Percentiles rank a stretch among this genome's conserved stretches.
Evolutionary conservation across 2,329 filamentous ascomycete species (phyloP).

Genomic region (Aspergillus sp.): DNA sequence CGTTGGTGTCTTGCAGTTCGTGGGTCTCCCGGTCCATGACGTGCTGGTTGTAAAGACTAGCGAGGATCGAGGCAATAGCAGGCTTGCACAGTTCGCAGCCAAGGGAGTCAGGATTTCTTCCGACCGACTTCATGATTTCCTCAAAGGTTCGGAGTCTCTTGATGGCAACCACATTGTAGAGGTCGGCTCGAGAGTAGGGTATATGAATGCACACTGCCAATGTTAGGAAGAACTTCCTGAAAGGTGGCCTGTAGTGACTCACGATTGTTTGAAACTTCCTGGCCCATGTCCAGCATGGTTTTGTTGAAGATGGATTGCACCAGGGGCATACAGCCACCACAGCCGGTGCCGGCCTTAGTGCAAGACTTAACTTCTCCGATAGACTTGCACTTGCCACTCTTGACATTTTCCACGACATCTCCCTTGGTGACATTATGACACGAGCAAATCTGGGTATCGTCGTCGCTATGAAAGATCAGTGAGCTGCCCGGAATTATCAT

Average conservation of each 20-base stretch:
- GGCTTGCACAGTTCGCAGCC: constrained; percentile 90
- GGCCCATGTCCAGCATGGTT: constrained; percentile 79
- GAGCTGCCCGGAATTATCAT: not conserved
- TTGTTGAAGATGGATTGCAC: constrained; percentile 88
- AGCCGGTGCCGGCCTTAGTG: constrained; percentile 88
- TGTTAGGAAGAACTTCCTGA: constrained; percentile 5
- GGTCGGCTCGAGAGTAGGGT: constrained; percentile 74
- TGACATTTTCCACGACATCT: constrained; percentile 69
- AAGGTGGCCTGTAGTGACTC: constrained; percentile 11
- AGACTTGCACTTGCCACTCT: constrained; percentile 76
- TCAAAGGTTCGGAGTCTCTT: constrained; percentile 70
- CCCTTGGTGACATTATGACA: constrained; percentile 92
- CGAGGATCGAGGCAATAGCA: constrained; percentile 73
- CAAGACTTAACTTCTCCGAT: constrained; percentile 81
- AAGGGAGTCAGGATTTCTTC: constrained; percentile 67
- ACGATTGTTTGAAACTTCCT: constrained; percentile 78
- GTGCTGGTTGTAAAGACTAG: constrained; percentile 79
- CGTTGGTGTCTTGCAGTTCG: constrained; percentile 87
- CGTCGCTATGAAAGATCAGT: constrained; percentile 46
- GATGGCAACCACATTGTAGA: constrained; percentile 86
- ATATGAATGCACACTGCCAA: constrained; percentile 72
- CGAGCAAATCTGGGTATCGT: constrained; percentile 86
- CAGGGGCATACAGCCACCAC: constrained; percentile 84
- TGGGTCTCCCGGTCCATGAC: constrained; percentile 69
- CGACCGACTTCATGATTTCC: constrained; percentile 75